Base-by-base conservation (phyloP, 441 rosid species). In the Erodium moschatum region DNA sequence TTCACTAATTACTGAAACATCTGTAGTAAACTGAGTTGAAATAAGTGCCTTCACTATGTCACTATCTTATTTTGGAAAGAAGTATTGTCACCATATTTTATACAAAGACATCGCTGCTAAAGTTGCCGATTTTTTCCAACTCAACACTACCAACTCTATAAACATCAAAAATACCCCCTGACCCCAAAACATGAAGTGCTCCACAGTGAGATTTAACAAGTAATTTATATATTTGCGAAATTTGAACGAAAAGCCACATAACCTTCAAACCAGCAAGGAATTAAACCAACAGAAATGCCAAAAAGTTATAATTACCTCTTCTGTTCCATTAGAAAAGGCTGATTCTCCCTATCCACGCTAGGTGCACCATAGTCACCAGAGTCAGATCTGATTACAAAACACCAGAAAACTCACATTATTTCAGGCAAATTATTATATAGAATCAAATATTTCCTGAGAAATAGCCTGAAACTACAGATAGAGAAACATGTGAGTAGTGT, bases 271-370 rank as follows among this genome's bases (percentile, higher is more conserved):
- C 24, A 18, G 16, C 1, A 20, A 58, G 5, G 16, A 20, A 16
- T 20, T 16, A 72, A 27, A 24, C 52, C 70, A 71, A 19, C 4
- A 35, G 64, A 66, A 33, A 63, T 2, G 31, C 63, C 29, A 20
- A 69, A 56, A 76, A 66, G 1, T 13, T 12, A 4, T 9, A n/a
- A n/a, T 69, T 38, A 76, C 87, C 80, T 79, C 78, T 79, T 85
- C 70, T 82, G 86, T 61, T 73, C 81, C 84, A 64, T 75, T 35
- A 87, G 70, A 70, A 87, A 82, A 31, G 91, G 81, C 54, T 79
- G 87, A 64, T 73, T 70, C 66, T 84, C 86, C 58, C 67, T 83
- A 64, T 67, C 79, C 75, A 67, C 18, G 19, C 71, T 29, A 54
- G 84, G 68, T 13, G 67, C 69, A 61, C 16, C 62, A 64, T 70